phyloP scores from a whole-genome alignment of 1,139 yeast genomes.

The Zygosaccharomyces pseudobailii region DNA sequence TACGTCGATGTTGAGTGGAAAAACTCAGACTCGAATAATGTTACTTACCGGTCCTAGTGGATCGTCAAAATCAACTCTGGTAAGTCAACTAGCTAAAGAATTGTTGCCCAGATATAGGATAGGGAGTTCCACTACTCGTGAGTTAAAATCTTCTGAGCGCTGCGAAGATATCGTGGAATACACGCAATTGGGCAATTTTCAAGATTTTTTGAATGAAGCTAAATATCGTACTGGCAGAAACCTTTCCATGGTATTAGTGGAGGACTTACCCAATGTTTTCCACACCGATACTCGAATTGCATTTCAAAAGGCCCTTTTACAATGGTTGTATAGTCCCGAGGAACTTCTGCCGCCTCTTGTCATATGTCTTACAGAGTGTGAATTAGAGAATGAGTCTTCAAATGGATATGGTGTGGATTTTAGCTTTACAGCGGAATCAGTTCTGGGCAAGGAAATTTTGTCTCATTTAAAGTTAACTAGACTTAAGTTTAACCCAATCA shows the following conservation, averaged over 20 bases:
- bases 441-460: slow-evolving; percentile 50
- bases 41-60: slow-evolving; percentile 87
- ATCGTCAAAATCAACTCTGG: slow-evolving; percentile 67
- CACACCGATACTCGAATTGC: slow-evolving; percentile 51
- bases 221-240: slow-evolving; percentile 46
- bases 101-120: slow-evolving; percentile 34
- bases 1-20: slow-evolving; percentile 41
- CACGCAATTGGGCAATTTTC: slow-evolving; percentile 47
- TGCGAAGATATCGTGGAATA: slow-evolving; percentile 42
- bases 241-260: slow-evolving; percentile 55
- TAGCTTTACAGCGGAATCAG: slow-evolving; percentile 57
- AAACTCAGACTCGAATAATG: slow-evolving; percentile 42
- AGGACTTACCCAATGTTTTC: slow-evolving; percentile 80
- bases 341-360: slow-evolving; percentile 62
- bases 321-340: slow-evolving; percentile 50
- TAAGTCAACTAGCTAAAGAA: slow-evolving; percentile 51
- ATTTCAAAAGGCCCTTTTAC: slow-evolving; percentile 51
- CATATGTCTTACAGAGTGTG: slow-evolving; percentile 75
- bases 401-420: slow-evolving; percentile 47
- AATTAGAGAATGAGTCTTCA: slow-evolving; percentile 40
- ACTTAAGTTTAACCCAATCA: slow-evolving; percentile 69
- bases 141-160: not conserved
- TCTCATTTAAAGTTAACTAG: slow-evolving; percentile 40
- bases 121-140: not conserved
- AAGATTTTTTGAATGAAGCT: slow-evolving; percentile 58